Conservation (phyloP, 176 grass and related monocot genomes). For the Pharus latifolius region DNA sequence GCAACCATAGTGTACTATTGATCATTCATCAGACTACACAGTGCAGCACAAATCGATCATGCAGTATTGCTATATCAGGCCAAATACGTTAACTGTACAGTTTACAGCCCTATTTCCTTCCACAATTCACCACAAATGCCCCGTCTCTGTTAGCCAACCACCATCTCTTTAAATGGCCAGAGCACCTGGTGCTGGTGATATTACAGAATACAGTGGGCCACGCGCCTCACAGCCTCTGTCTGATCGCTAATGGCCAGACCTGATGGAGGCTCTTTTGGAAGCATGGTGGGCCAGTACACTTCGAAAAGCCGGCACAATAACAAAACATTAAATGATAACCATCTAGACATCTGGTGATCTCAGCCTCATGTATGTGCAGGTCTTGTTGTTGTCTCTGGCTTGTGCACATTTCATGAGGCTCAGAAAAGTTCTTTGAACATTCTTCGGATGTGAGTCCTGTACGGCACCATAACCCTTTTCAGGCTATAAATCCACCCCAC, state of each 20-base stretch:
- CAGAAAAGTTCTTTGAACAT: not conserved
- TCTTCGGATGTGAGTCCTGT: not conserved
- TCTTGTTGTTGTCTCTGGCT: not conserved
- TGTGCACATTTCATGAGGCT: not conserved
- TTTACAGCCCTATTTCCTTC: too few species aligned
- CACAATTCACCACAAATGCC: not conserved
- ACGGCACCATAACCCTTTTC: not conserved
- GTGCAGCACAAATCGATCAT: too few species aligned
- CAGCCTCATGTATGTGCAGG: not conserved
- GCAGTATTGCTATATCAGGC: too few species aligned
- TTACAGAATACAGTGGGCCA: not conserved
- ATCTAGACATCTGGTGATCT: too few species aligned
- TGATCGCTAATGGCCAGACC: not conserved
- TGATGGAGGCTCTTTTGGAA: not conserved
- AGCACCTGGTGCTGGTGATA: constrained; percentile 26
- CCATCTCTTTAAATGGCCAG: constrained; percentile 20
- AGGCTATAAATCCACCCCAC: constrained; percentile 48
- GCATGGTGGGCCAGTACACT: not conserved
- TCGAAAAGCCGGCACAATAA: not conserved
- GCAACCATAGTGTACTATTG: not conserved
- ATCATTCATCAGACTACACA: not conserved
- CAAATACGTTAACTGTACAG: too few species aligned
- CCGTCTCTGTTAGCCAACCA: constrained; percentile 36
- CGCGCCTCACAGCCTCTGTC: not conserved
- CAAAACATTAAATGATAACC: not conserved